Evolutionary conservation across 108 stramenopile species (phyloP), one percentile per base, ranked within the genome.

Genomic region (Pinguiococcus pyrenoidosus): DNA sequence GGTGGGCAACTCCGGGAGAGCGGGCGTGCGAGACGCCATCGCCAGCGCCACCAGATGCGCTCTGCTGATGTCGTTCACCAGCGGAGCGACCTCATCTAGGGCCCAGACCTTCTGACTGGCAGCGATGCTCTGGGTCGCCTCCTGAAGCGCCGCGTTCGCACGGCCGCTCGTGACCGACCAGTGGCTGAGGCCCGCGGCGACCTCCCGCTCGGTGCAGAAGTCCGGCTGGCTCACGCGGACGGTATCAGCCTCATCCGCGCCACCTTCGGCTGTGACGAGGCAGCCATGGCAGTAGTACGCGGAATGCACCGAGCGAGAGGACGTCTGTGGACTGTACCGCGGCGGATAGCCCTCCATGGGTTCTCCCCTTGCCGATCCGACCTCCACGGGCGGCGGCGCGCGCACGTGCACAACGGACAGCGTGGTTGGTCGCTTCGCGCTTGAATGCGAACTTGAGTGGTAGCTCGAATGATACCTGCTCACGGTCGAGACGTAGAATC

Each of bases 401-500:
- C n/a, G n/a, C n/a, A n/a, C n/a, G n/a, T n/a, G n/a, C n/a, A n/a
- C n/a, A n/a, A n/a, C n/a, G n/a, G n/a, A n/a, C n/a, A n/a, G n/a
- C n/a, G n/a, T n/a, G n/a, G n/a, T n/a, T n/a, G n/a, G n/a, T n/a
- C n/a, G n/a, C n/a, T n/a, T n/a, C n/a, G n/a, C n/a, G n/a, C n/a
- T n/a, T n/a, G n/a, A n/a, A n/a, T n/a, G n/a, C n/a, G n/a, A n/a
- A n/a, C n/a, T n/a, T n/a, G n/a, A n/a, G n/a, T n/a, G n/a, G n/a
- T n/a, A n/a, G n/a, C n/a, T n/a, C n/a, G n/a, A n/a, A n/a, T n/a
- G n/a, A n/a, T 37, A 42, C 54, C 54, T 54, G 44, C 22, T 35
- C 0, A 30, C 43, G 55, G 49, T 49, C 9, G 60, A 62, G 17
- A 65, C 5, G 59, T 61, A 65, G 23, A 65, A 46, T 13, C 64